Evolutionary conservation across 192 early-diverging fungal genomes (phyloP).

Genomic region (Chytriomyces confervae): DNA sequence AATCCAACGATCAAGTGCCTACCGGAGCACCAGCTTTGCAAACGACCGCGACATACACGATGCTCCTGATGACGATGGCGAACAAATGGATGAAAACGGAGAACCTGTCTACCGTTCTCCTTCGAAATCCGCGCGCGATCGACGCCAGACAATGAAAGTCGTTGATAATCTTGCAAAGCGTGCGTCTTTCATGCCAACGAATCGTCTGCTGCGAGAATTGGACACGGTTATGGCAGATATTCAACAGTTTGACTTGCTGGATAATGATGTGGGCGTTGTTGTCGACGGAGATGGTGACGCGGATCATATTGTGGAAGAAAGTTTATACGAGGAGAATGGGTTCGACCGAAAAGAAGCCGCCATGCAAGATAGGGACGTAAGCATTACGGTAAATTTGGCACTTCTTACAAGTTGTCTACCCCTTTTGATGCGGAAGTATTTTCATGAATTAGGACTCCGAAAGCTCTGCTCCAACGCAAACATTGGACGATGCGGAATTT

Average conservation of each 20-base stretch:
- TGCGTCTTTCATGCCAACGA: slow-evolving; percentile 13
- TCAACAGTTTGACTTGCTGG: background rate
- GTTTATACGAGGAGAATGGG: background rate
- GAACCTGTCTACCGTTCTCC: background rate
- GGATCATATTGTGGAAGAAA: background rate
- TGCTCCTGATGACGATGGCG: background rate
- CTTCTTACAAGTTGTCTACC: background rate
- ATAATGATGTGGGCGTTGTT: background rate
- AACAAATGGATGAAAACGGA: background rate
- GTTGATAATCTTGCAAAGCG: slow-evolving; percentile 14
- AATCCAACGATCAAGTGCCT: background rate
- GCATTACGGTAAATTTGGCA: background rate
- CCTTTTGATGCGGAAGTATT: background rate
- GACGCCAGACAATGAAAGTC: slow-evolving; percentile 14
- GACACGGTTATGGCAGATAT: slow-evolving; percentile 23
- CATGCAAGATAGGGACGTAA: background rate
- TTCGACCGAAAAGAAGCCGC: background rate
- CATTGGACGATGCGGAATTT: background rate
- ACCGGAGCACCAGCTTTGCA: background rate
- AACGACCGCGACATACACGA: background rate
- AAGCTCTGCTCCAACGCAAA: background rate
- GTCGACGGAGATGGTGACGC: background rate
- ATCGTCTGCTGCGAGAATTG: slow-evolving; percentile 4
- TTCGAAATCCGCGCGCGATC: slow-evolving; percentile 2
- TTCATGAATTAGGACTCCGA: background rate